A percentile compares a stretch with the other conserved stretches of the same genome.
Evolutionary conservation across 169 alveolate species (phyloP).

Genomic region (Plasmodium falciparum): DNA sequence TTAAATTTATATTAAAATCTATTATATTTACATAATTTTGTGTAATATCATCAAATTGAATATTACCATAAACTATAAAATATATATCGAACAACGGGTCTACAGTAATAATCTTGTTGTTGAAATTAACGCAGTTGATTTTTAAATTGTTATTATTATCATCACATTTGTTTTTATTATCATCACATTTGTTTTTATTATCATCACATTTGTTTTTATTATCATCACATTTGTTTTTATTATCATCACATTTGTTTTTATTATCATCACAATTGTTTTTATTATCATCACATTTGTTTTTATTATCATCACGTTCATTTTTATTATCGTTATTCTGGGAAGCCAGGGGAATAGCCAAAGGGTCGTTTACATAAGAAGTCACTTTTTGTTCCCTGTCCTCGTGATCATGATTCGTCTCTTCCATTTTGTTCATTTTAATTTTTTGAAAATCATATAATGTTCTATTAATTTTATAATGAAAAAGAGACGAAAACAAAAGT

Average conservation of each 20-base stretch:
- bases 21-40: slow-evolving; percentile 51
- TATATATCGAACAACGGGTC: slow-evolving; percentile 33
- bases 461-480: slow-evolving; percentile 53
- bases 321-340: no score
- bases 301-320: no score
- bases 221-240: no score
- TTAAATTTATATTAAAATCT: slow-evolving; percentile 51
- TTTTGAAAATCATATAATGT: slow-evolving; percentile 17
- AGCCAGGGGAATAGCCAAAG: not conserved
- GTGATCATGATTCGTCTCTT: not conserved
- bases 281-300: no score
- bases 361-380: not conserved
- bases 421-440: not conserved
- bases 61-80: slow-evolving; percentile 57
- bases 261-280: no score
- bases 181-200: no score
- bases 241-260: no score
- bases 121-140: slow-evolving; percentile 56
- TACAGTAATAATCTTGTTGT: slow-evolving; percentile 55
- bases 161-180: not conserved
- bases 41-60: slow-evolving; percentile 41
- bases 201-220: no score
- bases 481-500: slow-evolving; percentile 43
- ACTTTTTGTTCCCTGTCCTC: not conserved
- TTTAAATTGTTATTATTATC: slow-evolving; percentile 6